A percentile compares a stretch with the other conserved stretches of the same genome.
Conservation (phyloP, 805 yeast species). For the Candida sanyiensis region DNA sequence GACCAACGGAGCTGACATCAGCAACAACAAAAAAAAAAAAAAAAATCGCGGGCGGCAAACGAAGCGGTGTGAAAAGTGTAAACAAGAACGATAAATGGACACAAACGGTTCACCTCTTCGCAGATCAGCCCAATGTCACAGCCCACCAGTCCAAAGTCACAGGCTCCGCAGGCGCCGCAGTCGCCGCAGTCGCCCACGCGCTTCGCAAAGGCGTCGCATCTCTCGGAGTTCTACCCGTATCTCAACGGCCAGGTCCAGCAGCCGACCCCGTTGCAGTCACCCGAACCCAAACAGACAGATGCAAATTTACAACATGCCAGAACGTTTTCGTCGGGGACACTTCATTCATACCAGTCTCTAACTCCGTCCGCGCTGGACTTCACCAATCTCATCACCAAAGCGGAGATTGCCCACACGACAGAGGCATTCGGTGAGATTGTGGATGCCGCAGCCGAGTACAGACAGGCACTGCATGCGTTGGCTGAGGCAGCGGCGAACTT, state of each 20-base stretch:
- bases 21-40: too few relatives aligned
- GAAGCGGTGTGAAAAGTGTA: too few relatives aligned
- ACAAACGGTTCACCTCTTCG: too few relatives aligned
- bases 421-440: conserved; percentile 43
- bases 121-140: too few relatives aligned
- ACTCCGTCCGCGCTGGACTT: conserved; percentile 46
- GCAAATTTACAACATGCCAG: conserved; percentile 4
- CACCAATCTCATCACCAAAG: conserved; percentile 53
- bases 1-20: too few relatives aligned
- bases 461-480: conserved; percentile 40
- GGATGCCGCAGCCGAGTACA: conserved; percentile 40
- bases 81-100: too few relatives aligned
- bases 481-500: conserved; percentile 63
- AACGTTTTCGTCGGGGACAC: conserved; percentile 7
- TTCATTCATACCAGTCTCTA: conserved; percentile 21
- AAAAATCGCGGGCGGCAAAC: too few relatives aligned
- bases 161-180: background rate
- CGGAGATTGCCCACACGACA: conserved; percentile 49
- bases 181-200: conserved; percentile 17
- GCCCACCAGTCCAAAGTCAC: background rate
- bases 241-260: conserved; percentile 18
- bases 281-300: background rate
- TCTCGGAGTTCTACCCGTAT: conserved; percentile 26
- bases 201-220: conserved; percentile 22
- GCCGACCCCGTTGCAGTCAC: background rate